These are phyloP conservation scores for Colletotrichum euphorbiae DNA, from an alignment of 2,329 filamentous ascomycete species.

Conservation along the genomic window DNA sequence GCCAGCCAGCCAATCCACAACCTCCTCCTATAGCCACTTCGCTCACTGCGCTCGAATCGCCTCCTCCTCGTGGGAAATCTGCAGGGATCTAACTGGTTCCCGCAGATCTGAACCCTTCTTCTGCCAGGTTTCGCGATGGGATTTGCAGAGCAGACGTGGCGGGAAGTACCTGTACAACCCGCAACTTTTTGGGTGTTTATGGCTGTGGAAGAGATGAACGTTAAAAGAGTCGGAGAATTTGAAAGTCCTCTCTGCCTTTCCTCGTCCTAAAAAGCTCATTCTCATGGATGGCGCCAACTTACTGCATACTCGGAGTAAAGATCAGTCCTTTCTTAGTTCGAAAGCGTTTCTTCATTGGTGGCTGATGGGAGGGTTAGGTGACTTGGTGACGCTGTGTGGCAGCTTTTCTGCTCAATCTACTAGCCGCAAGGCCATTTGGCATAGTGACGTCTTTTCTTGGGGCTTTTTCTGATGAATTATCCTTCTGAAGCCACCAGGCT, in stretches of 20 bases:
- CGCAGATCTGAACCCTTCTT: conserved; percentile 34
- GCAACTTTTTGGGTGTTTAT: background rate
- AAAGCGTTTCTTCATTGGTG: background rate
- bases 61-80: conserved; percentile 35
- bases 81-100: conserved; percentile 35
- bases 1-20: too few species aligned
- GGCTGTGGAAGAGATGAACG: background rate
- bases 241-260: background rate
- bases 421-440: background rate
- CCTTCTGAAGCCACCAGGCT: too few species aligned
- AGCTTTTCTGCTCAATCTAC: background rate
- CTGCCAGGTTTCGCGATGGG: conserved; percentile 11
- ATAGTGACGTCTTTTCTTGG: too few species aligned
- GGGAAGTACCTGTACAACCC: conserved; percentile 6
- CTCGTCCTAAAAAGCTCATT: too few species aligned
- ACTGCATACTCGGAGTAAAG: too few species aligned
- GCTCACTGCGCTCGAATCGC: background rate
- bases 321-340: too few species aligned
- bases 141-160: background rate
- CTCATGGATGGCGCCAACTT: too few species aligned
- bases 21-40: background rate
- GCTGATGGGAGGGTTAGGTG: conserved; percentile 13
- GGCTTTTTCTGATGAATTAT: background rate
- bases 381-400: background rate
- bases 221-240: background rate